Evolutionary conservation across 176 grass and related monocot species (phyloP).

Genomic region (Oryza coarctata): DNA sequence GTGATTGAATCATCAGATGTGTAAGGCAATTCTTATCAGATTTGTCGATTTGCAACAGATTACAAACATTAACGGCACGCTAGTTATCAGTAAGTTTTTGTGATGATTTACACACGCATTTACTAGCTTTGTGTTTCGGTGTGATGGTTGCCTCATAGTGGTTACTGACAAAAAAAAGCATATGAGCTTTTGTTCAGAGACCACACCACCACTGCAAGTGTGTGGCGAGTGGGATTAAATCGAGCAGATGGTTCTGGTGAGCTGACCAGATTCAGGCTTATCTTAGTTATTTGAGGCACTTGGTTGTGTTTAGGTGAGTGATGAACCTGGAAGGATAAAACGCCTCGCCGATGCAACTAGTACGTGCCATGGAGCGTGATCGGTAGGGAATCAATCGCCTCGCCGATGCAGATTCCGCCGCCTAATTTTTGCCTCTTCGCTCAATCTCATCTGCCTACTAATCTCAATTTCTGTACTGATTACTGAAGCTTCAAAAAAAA

Average conservation of each 20-base stretch:
- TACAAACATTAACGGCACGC: background rate
- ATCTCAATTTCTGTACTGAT: background rate
- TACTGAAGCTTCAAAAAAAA: too few relatives aligned
- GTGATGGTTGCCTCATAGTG: background rate
- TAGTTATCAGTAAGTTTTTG: background rate
- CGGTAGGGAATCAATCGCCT: background rate
- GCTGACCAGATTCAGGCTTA: background rate
- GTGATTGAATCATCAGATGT: background rate
- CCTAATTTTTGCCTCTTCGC: background rate
- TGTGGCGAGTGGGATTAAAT: background rate
- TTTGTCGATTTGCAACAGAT: background rate
- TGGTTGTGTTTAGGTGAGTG: background rate
- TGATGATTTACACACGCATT: background rate
- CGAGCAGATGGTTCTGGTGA: background rate
- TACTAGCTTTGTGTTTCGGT: background rate
- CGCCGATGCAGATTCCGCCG: constrained; percentile 13
- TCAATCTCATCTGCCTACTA: constrained; percentile 10
- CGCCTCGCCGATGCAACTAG: constrained; percentile 4
- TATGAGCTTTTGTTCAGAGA: background rate
- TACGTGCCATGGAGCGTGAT: background rate
- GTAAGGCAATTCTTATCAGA: background rate
- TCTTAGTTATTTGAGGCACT: background rate
- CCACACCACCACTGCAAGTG: background rate
- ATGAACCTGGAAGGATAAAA: background rate
- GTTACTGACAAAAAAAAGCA: background rate